These are phyloP conservation scores for Saturnispora kantuleensis DNA, from an alignment of 805 yeast species.

Conservation along the genomic window DNA sequence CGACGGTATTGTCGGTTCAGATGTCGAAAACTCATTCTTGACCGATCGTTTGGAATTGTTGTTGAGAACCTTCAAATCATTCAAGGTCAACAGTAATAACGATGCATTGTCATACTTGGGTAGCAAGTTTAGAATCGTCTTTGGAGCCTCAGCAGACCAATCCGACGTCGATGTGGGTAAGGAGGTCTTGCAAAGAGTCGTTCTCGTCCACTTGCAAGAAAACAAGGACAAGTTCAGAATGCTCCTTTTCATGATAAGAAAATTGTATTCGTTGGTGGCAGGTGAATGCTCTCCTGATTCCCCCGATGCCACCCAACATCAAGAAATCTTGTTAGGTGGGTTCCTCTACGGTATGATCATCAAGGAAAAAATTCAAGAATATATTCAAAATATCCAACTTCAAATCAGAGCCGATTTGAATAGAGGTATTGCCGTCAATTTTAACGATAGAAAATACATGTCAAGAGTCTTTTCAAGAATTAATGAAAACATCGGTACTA, in stretches of 20 bases:
- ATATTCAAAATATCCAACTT: slow-evolving; percentile 57
- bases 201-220: slow-evolving; percentile 73
- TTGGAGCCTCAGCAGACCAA: slow-evolving; percentile 80
- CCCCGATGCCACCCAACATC: slow-evolving; percentile 99
- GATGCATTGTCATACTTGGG: slow-evolving; percentile 94
- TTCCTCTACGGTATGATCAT: slow-evolving; percentile 93
- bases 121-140: slow-evolving; percentile 89
- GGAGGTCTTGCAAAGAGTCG: slow-evolving; percentile 73
- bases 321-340: slow-evolving; percentile 91
- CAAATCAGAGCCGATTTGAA: slow-evolving; percentile 74
- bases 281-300: slow-evolving; percentile 96
- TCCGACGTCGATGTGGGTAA: slow-evolving; percentile 87
- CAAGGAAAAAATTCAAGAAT: slow-evolving; percentile 94
- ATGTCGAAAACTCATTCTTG: slow-evolving; percentile 77
- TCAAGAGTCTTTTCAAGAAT: slow-evolving; percentile 65
- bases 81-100: slow-evolving; percentile 65
- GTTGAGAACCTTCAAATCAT: slow-evolving; percentile 78
- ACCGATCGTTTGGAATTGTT: slow-evolving; percentile 96
- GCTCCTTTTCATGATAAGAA: slow-evolving; percentile 90
- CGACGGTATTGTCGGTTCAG: slow-evolving; percentile 92
- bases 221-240: slow-evolving; percentile 75
- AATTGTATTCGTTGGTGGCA: slow-evolving; percentile 87
- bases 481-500: slow-evolving; percentile 91
- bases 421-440: slow-evolving; percentile 74
- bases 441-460: slow-evolving; percentile 77